phyloP scores from a whole-genome alignment of 768 basidiomycete genomes.

The Suillus plorans region DNA sequence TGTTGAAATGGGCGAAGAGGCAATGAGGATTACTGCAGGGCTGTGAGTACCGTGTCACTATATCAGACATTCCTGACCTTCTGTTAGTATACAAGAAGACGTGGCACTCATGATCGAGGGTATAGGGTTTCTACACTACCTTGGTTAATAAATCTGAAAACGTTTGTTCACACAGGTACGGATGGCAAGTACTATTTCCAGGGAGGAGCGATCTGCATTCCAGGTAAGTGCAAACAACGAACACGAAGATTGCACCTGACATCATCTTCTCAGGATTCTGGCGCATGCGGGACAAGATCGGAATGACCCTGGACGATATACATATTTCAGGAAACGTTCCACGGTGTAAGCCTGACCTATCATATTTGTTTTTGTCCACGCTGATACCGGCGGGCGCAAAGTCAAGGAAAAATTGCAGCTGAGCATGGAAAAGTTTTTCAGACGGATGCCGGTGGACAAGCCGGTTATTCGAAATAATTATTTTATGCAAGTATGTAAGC shows the following conservation, averaged over 20 bases:
- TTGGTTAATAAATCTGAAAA: conserved; percentile 4
- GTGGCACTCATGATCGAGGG: conserved; percentile 63
- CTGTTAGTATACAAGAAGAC: conserved; percentile 52
- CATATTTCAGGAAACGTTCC: conserved; percentile 71
- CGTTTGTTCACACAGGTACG: conserved; percentile 39
- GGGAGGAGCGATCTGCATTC: conserved; percentile 64
- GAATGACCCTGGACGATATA: conserved; percentile 68
- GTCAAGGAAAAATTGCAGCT: conserved; percentile 61
- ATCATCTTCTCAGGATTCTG: conserved; percentile 55
- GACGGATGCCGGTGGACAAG: conserved; percentile 61
- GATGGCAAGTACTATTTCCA: conserved; percentile 77
- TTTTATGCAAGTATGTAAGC: conserved; percentile 41
- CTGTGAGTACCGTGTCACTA: conserved; percentile 43
- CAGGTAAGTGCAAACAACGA: conserved; percentile 43
- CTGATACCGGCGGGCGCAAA: conserved; percentile 23
- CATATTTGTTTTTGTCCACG: neutral
- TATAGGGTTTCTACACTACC: conserved; percentile 18
- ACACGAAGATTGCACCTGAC: neutral
- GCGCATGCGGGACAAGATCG: conserved; percentile 77
- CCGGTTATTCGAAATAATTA: conserved; percentile 76
- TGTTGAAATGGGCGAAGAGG: conserved; percentile 40
- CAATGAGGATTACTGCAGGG: conserved; percentile 60
- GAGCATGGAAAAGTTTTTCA: conserved; percentile 72
- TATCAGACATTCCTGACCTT: conserved; percentile 5
- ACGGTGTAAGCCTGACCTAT: conserved; percentile 48